Conservation (phyloP, 2,329 filamentous ascomycete species). For the Penicillium corylophilum region DNA sequence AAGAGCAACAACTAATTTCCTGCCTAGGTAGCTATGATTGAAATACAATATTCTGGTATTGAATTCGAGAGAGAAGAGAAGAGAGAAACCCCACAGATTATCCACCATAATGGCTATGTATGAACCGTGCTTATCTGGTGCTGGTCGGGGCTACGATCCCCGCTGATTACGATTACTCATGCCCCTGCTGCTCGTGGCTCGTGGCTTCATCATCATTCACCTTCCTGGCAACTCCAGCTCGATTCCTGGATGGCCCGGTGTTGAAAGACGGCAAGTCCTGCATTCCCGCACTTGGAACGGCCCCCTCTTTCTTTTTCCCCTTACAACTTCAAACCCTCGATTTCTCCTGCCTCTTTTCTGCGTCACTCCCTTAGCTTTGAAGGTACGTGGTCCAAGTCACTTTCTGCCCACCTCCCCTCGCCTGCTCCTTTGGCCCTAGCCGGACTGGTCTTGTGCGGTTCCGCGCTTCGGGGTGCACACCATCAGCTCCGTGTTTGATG, state of each 20-base stretch:
- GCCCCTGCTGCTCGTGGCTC: conserved; percentile 7
- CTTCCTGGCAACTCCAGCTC: conserved; percentile 4
- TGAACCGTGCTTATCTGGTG: conserved; percentile 9
- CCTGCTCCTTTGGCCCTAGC: conserved; percentile 1
- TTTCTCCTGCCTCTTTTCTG: conserved; percentile 22
- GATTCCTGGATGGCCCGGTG: conserved; percentile 22
- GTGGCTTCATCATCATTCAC: background rate
- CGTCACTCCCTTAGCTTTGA: conserved; percentile 35
- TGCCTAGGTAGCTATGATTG: background rate
- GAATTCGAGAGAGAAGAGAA: background rate
- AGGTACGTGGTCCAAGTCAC: conserved; percentile 26
- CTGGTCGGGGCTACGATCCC: conserved; percentile 10
- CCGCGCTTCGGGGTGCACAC: conserved; percentile 15
- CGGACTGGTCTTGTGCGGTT: conserved; percentile 10
- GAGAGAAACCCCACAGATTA: background rate
- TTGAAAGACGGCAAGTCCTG: conserved; percentile 11
- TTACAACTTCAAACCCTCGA: conserved; percentile 14
- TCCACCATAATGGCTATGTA: conserved; percentile 8
- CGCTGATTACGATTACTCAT: conserved; percentile 9
- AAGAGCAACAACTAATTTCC: background rate
- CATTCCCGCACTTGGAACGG: conserved; percentile 20
- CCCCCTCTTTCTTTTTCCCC: conserved; percentile 16
- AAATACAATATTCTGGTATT: background rate
- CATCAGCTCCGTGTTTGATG: conserved; percentile 22
- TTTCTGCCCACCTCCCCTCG: background rate